Percentiles rank a stretch among this genome's conserved stretches.
Conservation (phyloP, 129 eudicot species). For the Lonicera japonica region DNA sequence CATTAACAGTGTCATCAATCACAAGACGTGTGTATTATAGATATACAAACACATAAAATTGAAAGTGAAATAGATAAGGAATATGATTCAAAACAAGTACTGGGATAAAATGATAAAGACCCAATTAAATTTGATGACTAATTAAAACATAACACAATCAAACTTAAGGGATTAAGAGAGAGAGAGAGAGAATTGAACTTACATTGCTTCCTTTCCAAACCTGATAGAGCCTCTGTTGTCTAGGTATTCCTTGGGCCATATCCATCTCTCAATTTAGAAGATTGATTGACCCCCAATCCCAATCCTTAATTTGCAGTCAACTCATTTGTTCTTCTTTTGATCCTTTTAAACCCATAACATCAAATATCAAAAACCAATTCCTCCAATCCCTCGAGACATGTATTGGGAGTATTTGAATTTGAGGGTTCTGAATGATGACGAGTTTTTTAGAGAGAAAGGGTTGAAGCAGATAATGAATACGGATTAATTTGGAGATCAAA, state of each 20-base stretch:
- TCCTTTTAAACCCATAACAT: constrained; percentile 8
- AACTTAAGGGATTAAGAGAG: background rate
- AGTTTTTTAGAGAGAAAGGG: background rate
- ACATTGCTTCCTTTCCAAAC: constrained; percentile 96
- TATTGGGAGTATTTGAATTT: background rate
- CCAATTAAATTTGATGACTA: background rate
- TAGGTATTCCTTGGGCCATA: constrained; percentile 37
- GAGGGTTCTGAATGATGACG: background rate
- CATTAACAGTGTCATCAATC: too few species aligned
- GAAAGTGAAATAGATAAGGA: too few species aligned
- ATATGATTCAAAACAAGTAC: too few species aligned
- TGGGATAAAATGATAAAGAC: too few species aligned
- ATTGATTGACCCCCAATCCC: constrained; percentile 6
- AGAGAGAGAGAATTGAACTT: too few species aligned
- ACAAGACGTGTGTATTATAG: too few species aligned
- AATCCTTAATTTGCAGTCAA: background rate
- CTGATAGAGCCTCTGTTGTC: constrained; percentile 55
- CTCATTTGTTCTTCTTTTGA: constrained; percentile 8
- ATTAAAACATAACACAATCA: too few species aligned
- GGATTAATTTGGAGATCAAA: background rate
- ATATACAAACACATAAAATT: too few species aligned
- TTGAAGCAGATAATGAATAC: background rate
- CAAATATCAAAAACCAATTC: background rate
- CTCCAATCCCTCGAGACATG: background rate
- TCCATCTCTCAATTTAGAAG: background rate